phyloP scores from a whole-genome alignment of 208 protist species.

The Tetramitus jugosus region DNA sequence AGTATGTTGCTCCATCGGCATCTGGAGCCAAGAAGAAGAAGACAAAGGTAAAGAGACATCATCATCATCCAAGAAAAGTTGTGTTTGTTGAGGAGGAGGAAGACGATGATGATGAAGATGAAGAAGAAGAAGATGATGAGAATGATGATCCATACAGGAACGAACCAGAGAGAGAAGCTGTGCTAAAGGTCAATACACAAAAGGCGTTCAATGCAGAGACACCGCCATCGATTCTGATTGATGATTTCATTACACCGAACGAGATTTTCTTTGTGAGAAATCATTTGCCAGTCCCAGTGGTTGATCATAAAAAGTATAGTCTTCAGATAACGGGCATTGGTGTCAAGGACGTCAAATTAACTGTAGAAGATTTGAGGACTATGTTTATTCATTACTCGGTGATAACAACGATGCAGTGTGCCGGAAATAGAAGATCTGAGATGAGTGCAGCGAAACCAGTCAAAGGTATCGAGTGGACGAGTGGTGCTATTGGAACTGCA shows the following conservation, averaged over 20 bases:
- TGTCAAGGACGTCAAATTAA: conserved; percentile 36
- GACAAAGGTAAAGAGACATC: too few species aligned
- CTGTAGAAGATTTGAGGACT: conserved; percentile 49
- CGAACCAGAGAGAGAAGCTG: conserved; percentile 28
- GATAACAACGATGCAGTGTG: conserved; percentile 54
- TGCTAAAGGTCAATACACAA: conserved; percentile 35
- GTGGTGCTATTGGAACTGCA: conserved; percentile 53
- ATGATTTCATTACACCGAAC: conserved; percentile 56
- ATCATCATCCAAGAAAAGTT: background rate
- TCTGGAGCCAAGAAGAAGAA: too few species aligned
- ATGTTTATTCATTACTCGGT: conserved; percentile 44
- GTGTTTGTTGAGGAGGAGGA: too few species aligned
- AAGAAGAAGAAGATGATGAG: background rate
- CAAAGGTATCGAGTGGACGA: conserved; percentile 50
- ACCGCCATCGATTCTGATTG: conserved; percentile 36
- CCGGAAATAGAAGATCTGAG: conserved; percentile 57
- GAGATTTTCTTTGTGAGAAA: conserved; percentile 63
- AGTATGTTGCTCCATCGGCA: too few species aligned
- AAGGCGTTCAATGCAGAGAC: conserved; percentile 61
- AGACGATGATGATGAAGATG: background rate
- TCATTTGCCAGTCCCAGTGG: conserved; percentile 59
- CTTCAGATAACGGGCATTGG: conserved; percentile 43
- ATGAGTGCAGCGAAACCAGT: conserved; percentile 37
- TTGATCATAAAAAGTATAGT: conserved; percentile 44
- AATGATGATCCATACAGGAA: conserved; percentile 25